These are phyloP conservation scores for Sordariomycetes sp. DNA, from an alignment of 2,329 filamentous ascomycete genomes.

Conservation along the genomic window DNA sequence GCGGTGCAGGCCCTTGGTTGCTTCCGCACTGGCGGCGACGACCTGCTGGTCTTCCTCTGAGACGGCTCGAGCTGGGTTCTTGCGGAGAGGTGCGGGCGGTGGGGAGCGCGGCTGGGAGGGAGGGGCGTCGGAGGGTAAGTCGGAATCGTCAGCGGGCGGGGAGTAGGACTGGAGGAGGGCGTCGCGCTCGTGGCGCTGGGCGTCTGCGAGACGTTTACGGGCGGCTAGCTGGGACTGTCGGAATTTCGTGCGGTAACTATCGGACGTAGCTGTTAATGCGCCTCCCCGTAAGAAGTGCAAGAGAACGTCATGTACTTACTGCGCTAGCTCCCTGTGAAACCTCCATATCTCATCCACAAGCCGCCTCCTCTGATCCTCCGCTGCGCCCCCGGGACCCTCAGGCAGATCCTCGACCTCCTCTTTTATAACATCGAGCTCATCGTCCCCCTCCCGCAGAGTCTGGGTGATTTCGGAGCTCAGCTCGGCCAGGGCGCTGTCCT, in stretches of 20 bases:
- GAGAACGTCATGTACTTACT: slow-evolving; percentile 28
- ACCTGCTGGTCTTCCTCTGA: slow-evolving; percentile 60
- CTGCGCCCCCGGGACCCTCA: slow-evolving; percentile 34
- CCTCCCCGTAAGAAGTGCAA: neutral
- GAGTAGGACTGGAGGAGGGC: slow-evolving; percentile 56
- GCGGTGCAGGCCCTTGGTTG: slow-evolving; percentile 70
- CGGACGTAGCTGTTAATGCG: neutral
- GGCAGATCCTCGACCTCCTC: slow-evolving; percentile 64
- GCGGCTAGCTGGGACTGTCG: slow-evolving; percentile 71
- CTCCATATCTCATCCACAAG: slow-evolving; percentile 54
- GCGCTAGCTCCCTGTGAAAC: slow-evolving; percentile 56
- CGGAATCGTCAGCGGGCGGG: slow-evolving; percentile 21
- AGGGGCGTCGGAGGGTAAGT: slow-evolving; percentile 14
- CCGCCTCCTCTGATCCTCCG: slow-evolving; percentile 49
- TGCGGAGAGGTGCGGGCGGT: slow-evolving; percentile 13
- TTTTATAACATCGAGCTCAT: slow-evolving; percentile 67
- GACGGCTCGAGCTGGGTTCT: slow-evolving; percentile 20
- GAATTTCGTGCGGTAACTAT: slow-evolving; percentile 51
- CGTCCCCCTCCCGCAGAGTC: slow-evolving; percentile 62
- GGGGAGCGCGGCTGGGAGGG: slow-evolving; percentile 7
- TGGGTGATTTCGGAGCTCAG: slow-evolving; percentile 71
- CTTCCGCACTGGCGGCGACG: slow-evolving; percentile 64
- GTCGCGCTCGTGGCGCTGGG: slow-evolving; percentile 64
- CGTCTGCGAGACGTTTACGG: slow-evolving; percentile 59
- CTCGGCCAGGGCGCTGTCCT: slow-evolving; percentile 49